phyloP scores from a whole-genome alignment of 805 yeast species.

The Cyberlindnera meyerae region DNA sequence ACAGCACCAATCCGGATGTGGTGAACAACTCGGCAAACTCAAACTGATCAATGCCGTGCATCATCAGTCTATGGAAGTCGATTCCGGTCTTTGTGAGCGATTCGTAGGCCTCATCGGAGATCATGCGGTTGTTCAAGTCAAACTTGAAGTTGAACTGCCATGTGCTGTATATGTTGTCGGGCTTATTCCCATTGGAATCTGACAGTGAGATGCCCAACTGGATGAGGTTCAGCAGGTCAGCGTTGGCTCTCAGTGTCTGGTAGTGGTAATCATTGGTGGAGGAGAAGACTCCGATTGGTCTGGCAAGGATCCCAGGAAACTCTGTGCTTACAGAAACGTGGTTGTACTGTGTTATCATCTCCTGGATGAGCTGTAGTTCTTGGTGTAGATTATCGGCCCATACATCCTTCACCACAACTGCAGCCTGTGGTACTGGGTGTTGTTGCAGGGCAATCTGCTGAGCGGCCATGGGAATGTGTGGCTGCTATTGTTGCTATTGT shows the following conservation, averaged over 20 bases:
- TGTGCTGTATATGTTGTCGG: conserved; percentile 65
- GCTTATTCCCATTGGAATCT: conserved; percentile 64
- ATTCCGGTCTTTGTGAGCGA: conserved; percentile 77
- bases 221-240: conserved; percentile 78
- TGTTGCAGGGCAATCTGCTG: conserved; percentile 8
- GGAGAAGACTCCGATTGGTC: conserved; percentile 92
- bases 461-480: conserved; percentile 7
- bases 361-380: conserved; percentile 60
- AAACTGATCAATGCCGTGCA: conserved; percentile 71
- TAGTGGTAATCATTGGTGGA: conserved; percentile 91
- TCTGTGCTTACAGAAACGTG: conserved; percentile 77
- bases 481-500: conserved; percentile 19
- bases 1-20: conserved; percentile 79
- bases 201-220: conserved; percentile 80
- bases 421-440: conserved; percentile 31
- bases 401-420: conserved; percentile 50
- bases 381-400: conserved; percentile 66
- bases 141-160: conserved; percentile 96
- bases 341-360: conserved; percentile 51
- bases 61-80: conserved; percentile 69
- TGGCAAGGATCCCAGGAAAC: conserved; percentile 91
- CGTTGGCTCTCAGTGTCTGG: conserved; percentile 88
- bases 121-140: conserved; percentile 76
- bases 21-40: conserved; percentile 81
- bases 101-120: conserved; percentile 77